A percentile compares a stretch with the other conserved stretches of the same genome.
phyloP scores from a whole-genome alignment of 2,329 filamentous ascomycete species.

The Aureobasidium sp. region DNA sequence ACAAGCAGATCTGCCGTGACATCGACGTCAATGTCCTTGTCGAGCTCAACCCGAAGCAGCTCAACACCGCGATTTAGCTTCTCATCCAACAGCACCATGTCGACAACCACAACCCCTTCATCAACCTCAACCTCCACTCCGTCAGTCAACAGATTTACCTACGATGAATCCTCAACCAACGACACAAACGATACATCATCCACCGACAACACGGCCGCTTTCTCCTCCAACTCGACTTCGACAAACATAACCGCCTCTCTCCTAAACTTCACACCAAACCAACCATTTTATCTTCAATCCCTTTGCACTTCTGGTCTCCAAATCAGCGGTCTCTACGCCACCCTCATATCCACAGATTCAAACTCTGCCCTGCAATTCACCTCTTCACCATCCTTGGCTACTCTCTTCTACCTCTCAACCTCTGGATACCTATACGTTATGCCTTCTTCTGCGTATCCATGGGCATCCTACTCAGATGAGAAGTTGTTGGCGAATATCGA shows the following conservation, averaged over 20 bases:
- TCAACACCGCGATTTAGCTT: neutral
- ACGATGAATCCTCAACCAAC: neutral
- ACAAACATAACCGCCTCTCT: neutral
- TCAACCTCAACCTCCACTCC: neutral
- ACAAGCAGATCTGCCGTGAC: neutral
- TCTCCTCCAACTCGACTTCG: neutral
- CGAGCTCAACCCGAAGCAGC: neutral
- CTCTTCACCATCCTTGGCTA: neutral
- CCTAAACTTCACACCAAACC: neutral
- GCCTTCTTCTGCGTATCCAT: neutral
- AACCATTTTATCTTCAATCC: constrained; percentile 4
- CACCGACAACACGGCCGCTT: neutral
- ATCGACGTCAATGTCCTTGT: neutral
- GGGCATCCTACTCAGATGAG: neutral
- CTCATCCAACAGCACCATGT: neutral
- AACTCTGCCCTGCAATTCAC: constrained; percentile 1
- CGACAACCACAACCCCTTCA: neutral
- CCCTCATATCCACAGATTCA: neutral
- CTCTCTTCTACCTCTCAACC: neutral
- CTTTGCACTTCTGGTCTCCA: neutral
- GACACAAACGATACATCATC: neutral
- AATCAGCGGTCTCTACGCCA: constrained; percentile 2
- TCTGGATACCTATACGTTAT: neutral
- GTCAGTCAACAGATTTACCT: neutral
- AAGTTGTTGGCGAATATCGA: constrained; percentile 19